Evolutionary conservation across 2,329 filamentous ascomycete genomes (phyloP), one percentile per base, ranked within the genome.

Genomic region (Colletotrichum ledebouriae): DNA sequence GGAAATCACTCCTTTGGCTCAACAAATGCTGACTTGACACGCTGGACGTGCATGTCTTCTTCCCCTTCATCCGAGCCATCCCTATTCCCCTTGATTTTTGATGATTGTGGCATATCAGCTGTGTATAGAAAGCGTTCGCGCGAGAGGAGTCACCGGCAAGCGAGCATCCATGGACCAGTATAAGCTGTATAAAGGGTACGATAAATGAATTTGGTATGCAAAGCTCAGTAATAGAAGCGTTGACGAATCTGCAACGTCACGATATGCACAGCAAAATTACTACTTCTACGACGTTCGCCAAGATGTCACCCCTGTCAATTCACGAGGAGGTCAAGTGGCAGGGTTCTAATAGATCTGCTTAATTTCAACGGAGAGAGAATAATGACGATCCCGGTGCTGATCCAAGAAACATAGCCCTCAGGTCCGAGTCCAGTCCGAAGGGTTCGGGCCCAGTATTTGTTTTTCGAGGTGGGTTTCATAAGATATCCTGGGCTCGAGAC

Each of bases 41-140:
- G 55, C 55, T 60, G 56, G 62, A 29, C 66, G 49, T 66, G 66
- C 20, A 17, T 20, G 59, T 53, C 34, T 52, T 17, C 7, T 53
- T n/a, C 25, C 33, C 33, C 12, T 49, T 10, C n/a, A n/a, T 47
- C 39, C 3, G 49, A 41, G 22, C 58, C 4, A 13, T 22, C 33
- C n/a, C 12, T 50, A 41, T 56, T 42, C 17, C 22, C 49, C 17
- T 25, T 44, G 34, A 39, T 22, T 37, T 10, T 12, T 52, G 22
- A 25, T 25, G n/a, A 39, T 11, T 34, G 22, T 25, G 25, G 34
- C 34, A 37, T 44, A 3, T 7, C 25, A 25, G 3, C 20, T 58
- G 37, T n/a, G 11, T 39, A 41, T 41, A 39, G 50, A 58, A 3
- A 50, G 50, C 50, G 52, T 29, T 58, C 39, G 25, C 44, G 39